Evolutionary conservation across 1,284 basidiomycete species (phyloP).

Genomic region (Coriolopsis trogii): DNA sequence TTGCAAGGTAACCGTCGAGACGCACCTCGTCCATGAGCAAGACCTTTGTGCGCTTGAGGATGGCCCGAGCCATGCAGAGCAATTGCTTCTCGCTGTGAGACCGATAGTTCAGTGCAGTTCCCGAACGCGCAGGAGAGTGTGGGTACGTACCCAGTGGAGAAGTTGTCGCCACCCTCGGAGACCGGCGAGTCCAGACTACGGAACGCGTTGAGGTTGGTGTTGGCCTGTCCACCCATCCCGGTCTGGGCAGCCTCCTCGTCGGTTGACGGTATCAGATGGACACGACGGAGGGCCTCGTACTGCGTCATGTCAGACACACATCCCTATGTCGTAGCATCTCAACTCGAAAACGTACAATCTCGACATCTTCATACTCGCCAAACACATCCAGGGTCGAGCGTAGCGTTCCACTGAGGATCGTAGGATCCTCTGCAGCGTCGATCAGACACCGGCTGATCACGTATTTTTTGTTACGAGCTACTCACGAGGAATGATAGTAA

Average conservation of each 20-base stretch:
- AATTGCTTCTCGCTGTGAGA: conserved; percentile 81
- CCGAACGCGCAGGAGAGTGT: too few species aligned
- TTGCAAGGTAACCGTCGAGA: too few species aligned
- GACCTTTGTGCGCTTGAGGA: conserved; percentile 73
- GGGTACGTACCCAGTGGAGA: too few species aligned
- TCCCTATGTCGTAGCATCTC: background rate
- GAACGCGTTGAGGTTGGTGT: too few species aligned
- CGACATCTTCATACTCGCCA: conserved; percentile 83
- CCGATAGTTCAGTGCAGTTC: too few species aligned
- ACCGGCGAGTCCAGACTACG: too few species aligned
- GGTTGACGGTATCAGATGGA: conserved; percentile 78
- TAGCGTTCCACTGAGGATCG: conserved; percentile 86
- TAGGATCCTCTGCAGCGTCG: conserved; percentile 74
- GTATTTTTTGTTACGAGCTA: conserved; percentile 4
- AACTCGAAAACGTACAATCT: conserved; percentile 63
- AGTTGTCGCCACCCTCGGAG: too few species aligned
- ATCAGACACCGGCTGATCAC: background rate
- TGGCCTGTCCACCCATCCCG: conserved; percentile 66
- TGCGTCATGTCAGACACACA: conserved; percentile 28
- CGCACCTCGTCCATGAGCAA: conserved; percentile 82
- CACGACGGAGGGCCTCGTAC: conserved; percentile 88
- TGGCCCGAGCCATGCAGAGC: conserved; percentile 83
- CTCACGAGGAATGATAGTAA: conserved; percentile 93
- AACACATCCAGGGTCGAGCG: conserved; percentile 91
- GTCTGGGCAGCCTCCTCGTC: conserved; percentile 48